Evolutionary conservation across 352 stramenopile species (phyloP).

Genomic region (Thalassiosira delicatula): DNA sequence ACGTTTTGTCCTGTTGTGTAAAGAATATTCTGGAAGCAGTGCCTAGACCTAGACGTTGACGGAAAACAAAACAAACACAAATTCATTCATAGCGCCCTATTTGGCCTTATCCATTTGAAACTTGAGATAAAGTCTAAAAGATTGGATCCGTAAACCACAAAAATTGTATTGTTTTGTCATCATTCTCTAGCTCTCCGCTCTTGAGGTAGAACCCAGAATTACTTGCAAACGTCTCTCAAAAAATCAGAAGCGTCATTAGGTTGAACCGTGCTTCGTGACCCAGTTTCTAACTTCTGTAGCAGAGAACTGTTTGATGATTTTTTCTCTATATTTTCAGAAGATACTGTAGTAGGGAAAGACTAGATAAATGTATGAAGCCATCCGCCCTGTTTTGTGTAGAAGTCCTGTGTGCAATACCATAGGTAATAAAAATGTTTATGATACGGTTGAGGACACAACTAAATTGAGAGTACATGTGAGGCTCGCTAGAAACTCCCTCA

Average conservation of each 20-base stretch:
- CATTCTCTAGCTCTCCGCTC: too few relatives aligned
- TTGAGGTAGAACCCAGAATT: not conserved
- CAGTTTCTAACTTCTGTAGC: not conserved
- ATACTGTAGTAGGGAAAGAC: not conserved
- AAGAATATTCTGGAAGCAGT: too few relatives aligned
- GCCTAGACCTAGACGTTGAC: too few relatives aligned
- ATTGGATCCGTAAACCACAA: too few relatives aligned
- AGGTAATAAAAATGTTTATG: not conserved
- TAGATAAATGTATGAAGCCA: conserved; percentile 4
- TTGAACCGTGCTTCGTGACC: not conserved
- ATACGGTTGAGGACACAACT: not conserved
- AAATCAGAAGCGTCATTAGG: not conserved
- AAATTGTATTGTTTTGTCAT: too few relatives aligned
- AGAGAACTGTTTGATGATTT: not conserved
- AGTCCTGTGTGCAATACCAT: not conserved
- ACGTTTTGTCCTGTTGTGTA: too few relatives aligned
- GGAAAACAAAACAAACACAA: too few relatives aligned
- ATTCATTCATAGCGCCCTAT: too few relatives aligned
- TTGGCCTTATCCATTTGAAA: too few relatives aligned
- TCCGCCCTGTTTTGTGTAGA: not conserved
- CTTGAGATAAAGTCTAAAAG: too few relatives aligned
- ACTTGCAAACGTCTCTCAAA: conserved; percentile 3
- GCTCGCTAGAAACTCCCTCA: not conserved
- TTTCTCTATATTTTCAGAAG: not conserved
- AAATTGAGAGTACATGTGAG: not conserved